Evolutionary conservation across 805 yeast genomes (phyloP).

Genomic region (Kodamaea jinghongensis): DNA sequence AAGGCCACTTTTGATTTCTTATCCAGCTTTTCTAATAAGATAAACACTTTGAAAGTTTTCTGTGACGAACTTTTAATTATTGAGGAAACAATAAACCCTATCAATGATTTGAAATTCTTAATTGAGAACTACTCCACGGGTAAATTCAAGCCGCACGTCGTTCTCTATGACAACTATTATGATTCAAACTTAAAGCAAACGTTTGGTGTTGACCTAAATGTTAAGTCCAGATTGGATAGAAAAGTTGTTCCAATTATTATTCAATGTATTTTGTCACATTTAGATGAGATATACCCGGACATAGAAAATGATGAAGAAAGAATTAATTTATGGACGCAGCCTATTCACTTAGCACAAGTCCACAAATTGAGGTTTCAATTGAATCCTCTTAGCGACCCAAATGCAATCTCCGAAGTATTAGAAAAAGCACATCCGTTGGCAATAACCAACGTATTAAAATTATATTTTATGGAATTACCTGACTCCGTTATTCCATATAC

Average conservation of each 20-base stretch:
- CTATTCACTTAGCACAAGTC: slow-evolving; percentile 57
- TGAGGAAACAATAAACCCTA: slow-evolving; percentile 73
- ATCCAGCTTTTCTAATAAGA: slow-evolving; percentile 60
- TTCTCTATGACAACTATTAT: slow-evolving; percentile 77
- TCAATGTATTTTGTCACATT: slow-evolving; percentile 57
- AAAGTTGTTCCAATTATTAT: slow-evolving; percentile 70
- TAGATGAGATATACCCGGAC: slow-evolving; percentile 71
- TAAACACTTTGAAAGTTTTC: slow-evolving; percentile 53
- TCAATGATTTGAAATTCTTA: slow-evolving; percentile 61
- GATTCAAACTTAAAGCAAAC: slow-evolving; percentile 64
- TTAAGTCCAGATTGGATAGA: slow-evolving; percentile 67
- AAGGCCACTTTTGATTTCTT: slow-evolving; percentile 72
- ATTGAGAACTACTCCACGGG: slow-evolving; percentile 73
- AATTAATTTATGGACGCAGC: slow-evolving; percentile 63
- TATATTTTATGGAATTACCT: slow-evolving; percentile 77
- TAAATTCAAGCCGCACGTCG: slow-evolving; percentile 66
- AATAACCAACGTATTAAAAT: slow-evolving; percentile 65
- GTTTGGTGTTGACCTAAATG: slow-evolving; percentile 76
- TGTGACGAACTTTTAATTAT: slow-evolving; percentile 60
- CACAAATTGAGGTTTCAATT: slow-evolving; percentile 60
- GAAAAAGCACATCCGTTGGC: slow-evolving; percentile 49
- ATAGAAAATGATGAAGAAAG: slow-evolving; percentile 67
- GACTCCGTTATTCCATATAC: slow-evolving; percentile 67
- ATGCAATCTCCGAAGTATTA: slow-evolving; percentile 32
- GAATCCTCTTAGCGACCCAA: slow-evolving; percentile 34